These are phyloP conservation scores for Pythium diclinum DNA, from an alignment of 352 stramenopile genomes.

Conservation along the genomic window DNA sequence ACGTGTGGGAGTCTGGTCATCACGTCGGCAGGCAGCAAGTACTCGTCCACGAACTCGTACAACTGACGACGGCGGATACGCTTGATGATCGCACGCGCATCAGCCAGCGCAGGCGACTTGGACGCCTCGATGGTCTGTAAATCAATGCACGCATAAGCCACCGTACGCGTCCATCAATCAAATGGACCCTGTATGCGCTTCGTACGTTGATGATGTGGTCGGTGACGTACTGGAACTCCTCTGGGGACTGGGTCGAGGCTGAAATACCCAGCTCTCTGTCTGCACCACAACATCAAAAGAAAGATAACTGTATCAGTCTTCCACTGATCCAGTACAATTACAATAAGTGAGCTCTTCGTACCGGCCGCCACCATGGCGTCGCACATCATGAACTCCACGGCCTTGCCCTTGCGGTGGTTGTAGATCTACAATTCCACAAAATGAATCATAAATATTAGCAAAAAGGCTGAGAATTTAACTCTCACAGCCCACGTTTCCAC, in stretches of 20 bases:
- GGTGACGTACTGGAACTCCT: conserved; percentile 74
- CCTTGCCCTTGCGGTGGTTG: conserved; percentile 87
- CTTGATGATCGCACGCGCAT: conserved; percentile 65
- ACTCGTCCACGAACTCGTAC: conserved; percentile 87
- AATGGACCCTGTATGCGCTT: not conserved
- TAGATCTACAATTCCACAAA: conserved; percentile 54
- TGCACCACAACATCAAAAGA: not conserved
- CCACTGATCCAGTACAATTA: not conserved
- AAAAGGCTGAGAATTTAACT: no score
- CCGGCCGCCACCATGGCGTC: conserved; percentile 77
- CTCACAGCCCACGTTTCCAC: no score
- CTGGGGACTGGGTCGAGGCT: conserved; percentile 50
- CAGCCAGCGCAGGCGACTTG: conserved; percentile 45
- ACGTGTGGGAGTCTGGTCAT: conserved; percentile 48
- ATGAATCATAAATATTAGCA: no score
- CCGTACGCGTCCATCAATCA: not conserved
- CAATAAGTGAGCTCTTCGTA: conserved; percentile 17
- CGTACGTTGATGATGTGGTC: conserved; percentile 72
- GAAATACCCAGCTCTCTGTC: conserved; percentile 75
- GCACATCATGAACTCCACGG: conserved; percentile 89
- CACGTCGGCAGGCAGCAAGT: conserved; percentile 58
- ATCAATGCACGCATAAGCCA: not conserved
- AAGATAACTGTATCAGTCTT: not conserved
- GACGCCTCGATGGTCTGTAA: conserved; percentile 67
- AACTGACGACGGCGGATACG: conserved; percentile 67